Evolutionary conservation across 495 filamentous ascomycete genomes (phyloP).

Genomic region (Neurospora pannonica): DNA sequence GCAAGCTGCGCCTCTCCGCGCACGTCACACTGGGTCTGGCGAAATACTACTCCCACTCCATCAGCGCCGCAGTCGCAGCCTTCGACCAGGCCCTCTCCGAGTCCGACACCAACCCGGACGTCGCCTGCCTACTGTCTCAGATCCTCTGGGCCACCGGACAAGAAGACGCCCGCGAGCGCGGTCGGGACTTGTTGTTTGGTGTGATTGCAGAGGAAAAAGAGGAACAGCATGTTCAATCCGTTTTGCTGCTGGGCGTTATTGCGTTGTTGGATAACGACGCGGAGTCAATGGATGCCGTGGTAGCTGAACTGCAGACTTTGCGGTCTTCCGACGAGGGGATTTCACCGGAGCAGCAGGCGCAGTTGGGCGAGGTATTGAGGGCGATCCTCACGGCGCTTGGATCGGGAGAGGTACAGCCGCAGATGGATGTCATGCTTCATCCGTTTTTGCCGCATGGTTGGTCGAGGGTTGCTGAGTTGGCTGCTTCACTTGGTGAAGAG

Average conservation of each 20-base stretch:
- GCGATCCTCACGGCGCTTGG: constrained; percentile 31
- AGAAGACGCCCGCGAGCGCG: constrained; percentile 60
- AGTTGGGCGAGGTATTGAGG: constrained; percentile 37
- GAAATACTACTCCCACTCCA: constrained; percentile 55
- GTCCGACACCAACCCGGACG: constrained; percentile 54
- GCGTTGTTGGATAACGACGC: constrained; percentile 68
- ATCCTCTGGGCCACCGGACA: constrained; percentile 87
- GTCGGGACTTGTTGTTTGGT: constrained; percentile 71
- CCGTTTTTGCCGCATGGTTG: constrained; percentile 70
- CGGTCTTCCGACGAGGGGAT: constrained; percentile 48
- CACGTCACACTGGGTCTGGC: constrained; percentile 81
- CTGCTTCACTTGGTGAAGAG: constrained; percentile 14
- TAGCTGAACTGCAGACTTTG: constrained; percentile 63
- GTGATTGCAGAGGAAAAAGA: constrained; percentile 43
- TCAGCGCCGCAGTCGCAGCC: constrained; percentile 60
- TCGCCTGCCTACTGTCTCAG: constrained; percentile 79
- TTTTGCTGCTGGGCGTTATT: constrained; percentile 72
- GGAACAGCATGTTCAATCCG: constrained; percentile 63
- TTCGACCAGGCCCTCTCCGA: constrained; percentile 78
- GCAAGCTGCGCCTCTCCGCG: constrained; percentile 66
- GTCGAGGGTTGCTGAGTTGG: constrained; percentile 52
- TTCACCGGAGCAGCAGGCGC: constrained; percentile 33
- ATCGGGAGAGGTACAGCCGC: constrained; percentile 41
- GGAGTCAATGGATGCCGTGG: constrained; percentile 71
- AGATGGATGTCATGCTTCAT: constrained; percentile 64